These are phyloP conservation scores for Penicillium diatomitis DNA, from an alignment of 495 filamentous ascomycete species.

Conservation along the genomic window DNA sequence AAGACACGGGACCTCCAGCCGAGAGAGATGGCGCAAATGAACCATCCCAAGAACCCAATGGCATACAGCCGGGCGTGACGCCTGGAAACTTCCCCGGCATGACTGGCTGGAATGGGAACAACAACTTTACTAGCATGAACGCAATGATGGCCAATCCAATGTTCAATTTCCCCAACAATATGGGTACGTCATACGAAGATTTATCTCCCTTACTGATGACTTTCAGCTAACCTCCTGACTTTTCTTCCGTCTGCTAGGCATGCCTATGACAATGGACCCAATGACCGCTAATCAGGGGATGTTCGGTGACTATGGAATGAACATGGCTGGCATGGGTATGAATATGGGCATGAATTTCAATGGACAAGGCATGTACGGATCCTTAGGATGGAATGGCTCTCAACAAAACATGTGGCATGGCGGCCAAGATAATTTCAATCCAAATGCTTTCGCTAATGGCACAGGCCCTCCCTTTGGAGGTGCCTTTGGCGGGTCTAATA, in stretches of 20 bases:
- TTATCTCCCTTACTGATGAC: not conserved
- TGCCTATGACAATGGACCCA: slow-evolving; percentile 81
- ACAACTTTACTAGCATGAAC: slow-evolving; percentile 66
- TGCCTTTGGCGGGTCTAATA: slow-evolving; percentile 68
- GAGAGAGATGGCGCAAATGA: slow-evolving; percentile 20
- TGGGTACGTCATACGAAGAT: slow-evolving; percentile 55
- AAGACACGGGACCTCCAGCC: not conserved
- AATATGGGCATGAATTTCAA: slow-evolving; percentile 71
- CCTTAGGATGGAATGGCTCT: slow-evolving; percentile 48
- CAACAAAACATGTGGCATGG: slow-evolving; percentile 66
- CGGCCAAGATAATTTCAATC: slow-evolving; percentile 58
- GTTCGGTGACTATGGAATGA: slow-evolving; percentile 84
- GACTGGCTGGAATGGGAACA: slow-evolving; percentile 53
- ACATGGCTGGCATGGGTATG: slow-evolving; percentile 91
- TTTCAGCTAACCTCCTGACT: not conserved
- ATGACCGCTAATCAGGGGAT: slow-evolving; percentile 81
- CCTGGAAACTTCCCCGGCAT: slow-evolving; percentile 46
- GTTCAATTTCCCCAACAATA: slow-evolving; percentile 57
- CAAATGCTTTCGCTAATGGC: slow-evolving; percentile 66
- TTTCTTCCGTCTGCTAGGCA: slow-evolving; percentile 39
- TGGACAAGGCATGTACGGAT: slow-evolving; percentile 52
- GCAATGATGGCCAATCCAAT: slow-evolving; percentile 66
- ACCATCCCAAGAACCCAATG: slow-evolving; percentile 5
- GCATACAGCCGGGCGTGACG: slow-evolving; percentile 18
- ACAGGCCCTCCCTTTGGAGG: slow-evolving; percentile 77